Conservation (phyloP, 345 rosid species). For the Aurinia saxatilis region DNA sequence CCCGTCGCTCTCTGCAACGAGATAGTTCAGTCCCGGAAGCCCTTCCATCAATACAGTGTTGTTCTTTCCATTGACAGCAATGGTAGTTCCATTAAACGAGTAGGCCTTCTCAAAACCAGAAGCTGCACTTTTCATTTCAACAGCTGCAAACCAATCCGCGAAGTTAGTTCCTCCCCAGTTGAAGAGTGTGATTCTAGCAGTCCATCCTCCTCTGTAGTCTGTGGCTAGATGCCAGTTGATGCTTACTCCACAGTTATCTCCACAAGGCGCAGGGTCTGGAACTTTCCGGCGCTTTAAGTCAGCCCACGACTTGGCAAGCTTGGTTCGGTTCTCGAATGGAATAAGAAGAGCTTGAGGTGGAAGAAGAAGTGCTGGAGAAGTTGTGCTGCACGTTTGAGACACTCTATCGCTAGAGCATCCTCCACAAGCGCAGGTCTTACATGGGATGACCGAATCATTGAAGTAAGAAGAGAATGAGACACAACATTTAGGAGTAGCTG, state of each 20-base stretch:
- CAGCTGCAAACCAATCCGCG: constrained; percentile 85
- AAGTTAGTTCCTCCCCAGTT: constrained; percentile 76
- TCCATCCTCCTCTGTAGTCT: constrained; percentile 78
- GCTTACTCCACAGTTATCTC: constrained; percentile 88
- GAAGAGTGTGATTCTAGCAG: constrained; percentile 80
- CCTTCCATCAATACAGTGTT: constrained; percentile 77
- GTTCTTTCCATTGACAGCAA: constrained; percentile 38
- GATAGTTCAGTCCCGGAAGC: constrained; percentile 65
- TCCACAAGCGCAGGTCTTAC: constrained; percentile 90
- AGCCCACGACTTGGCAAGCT: constrained; percentile 63
- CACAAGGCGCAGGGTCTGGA: constrained; percentile 80
- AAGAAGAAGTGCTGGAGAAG: constrained; percentile 62
- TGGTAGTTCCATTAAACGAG: constrained; percentile 63
- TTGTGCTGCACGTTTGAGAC: constrained; percentile 55
- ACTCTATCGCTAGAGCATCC: constrained; percentile 43
- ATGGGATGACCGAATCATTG: constrained; percentile 83
- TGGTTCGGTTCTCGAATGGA: constrained; percentile 79
- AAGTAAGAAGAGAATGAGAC: constrained; percentile 90
- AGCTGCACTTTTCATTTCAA: constrained; percentile 55
- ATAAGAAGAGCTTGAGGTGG: constrained; percentile 79
- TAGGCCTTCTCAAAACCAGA: constrained; percentile 70
- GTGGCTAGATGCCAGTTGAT: constrained; percentile 84
- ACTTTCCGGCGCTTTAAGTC: constrained; percentile 41
- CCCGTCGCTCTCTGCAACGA: constrained; percentile 58
- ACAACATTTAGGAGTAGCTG: constrained; percentile 63